These are phyloP conservation scores for Barnettozyma siamensis DNA, from an alignment of 805 yeast genomes.

Conservation along the genomic window DNA sequence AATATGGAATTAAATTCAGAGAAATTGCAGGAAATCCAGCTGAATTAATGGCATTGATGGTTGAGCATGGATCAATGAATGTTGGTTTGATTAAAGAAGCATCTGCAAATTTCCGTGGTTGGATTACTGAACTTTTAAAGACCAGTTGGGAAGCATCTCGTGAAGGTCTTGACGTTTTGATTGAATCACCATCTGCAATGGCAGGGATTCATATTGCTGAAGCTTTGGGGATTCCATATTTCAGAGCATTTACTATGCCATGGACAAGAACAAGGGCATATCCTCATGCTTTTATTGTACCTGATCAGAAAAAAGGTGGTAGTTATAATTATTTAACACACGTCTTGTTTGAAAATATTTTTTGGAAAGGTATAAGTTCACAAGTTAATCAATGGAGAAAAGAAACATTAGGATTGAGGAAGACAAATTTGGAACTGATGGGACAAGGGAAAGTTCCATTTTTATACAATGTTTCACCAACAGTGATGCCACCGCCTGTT, in stretches of 20 bases:
- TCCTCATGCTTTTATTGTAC: constrained; percentile 94
- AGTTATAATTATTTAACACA: constrained; percentile 89
- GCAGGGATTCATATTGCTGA: constrained; percentile 95
- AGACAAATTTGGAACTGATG: constrained; percentile 63
- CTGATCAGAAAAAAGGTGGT: constrained; percentile 90
- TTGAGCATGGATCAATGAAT: constrained; percentile 81
- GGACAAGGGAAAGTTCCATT: constrained; percentile 83
- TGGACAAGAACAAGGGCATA: constrained; percentile 96
- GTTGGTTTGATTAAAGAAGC: constrained; percentile 83
- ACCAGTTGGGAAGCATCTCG: constrained; percentile 82
- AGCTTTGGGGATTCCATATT: constrained; percentile 82
- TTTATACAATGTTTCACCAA: constrained; percentile 81
- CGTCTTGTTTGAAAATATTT: constrained; percentile 85
- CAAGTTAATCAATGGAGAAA: constrained; percentile 88
- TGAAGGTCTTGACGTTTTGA: constrained; percentile 69
- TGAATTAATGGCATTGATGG: constrained; percentile 88
- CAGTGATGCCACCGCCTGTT: constrained; percentile 85
- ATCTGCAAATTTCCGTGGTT: constrained; percentile 64
- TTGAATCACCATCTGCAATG: constrained; percentile 96
- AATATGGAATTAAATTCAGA: constrained; percentile 61
- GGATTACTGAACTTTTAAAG: constrained; percentile 70
- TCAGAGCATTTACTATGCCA: constrained; percentile 96
- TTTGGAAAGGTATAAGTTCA: constrained; percentile 87
- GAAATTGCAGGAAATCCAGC: constrained; percentile 91
- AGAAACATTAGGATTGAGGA: constrained; percentile 54